Percentiles rank a stretch among this genome's conserved stretches.
Evolutionary conservation across 345 rosid genomes (phyloP).

Genomic region (Heritiera fomes): DNA sequence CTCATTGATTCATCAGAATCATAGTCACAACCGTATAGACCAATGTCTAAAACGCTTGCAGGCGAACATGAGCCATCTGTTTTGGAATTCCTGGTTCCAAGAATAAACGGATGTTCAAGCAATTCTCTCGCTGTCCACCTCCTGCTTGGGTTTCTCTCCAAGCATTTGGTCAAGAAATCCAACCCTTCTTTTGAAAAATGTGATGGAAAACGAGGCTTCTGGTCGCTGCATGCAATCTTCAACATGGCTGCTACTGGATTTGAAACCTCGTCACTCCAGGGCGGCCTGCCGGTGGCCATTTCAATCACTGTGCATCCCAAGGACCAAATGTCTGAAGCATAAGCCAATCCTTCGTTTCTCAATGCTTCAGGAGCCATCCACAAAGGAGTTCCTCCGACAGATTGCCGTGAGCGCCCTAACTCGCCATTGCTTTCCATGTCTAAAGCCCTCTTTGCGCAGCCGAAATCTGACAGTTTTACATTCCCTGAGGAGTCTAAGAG

Average conservation of each 20-base stretch:
- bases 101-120: constrained; percentile 35
- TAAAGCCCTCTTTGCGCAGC: constrained; percentile 36
- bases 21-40: neutral
- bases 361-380: constrained; percentile 53
- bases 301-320: constrained; percentile 42
- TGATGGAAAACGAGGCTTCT: constrained; percentile 32
- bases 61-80: neutral
- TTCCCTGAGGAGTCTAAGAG: constrained; percentile 32
- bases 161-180: constrained; percentile 38
- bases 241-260: constrained; percentile 30
- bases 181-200: constrained; percentile 29
- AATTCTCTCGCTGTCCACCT: constrained; percentile 38
- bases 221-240: constrained; percentile 35
- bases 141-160: constrained; percentile 31
- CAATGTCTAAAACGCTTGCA: neutral
- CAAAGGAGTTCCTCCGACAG: constrained; percentile 37
- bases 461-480: constrained; percentile 44
- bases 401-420: neutral
- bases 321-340: constrained; percentile 47
- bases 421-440: neutral
- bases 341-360: constrained; percentile 30
- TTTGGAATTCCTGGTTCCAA: neutral
- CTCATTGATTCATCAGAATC: neutral
- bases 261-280: constrained; percentile 30
- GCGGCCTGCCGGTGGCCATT: constrained; percentile 47